Percentiles rank a stretch among this genome's conserved stretches.
Conservation (phyloP, 768 basidiomycete genomes). For the Tulasnella sp. region DNA sequence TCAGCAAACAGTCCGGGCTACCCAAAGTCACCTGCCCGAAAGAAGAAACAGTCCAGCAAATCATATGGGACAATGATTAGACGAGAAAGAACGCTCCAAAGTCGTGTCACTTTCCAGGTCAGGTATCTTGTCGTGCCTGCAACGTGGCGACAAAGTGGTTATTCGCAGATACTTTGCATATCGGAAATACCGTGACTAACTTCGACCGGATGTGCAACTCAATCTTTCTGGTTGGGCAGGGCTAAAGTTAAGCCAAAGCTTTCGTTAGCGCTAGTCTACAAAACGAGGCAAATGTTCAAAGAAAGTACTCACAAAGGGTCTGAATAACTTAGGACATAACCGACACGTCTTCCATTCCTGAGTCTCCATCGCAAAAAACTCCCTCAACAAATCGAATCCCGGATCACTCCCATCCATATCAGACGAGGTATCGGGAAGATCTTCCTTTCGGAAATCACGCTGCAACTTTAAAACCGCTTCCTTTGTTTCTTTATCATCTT, state of each 20-base stretch:
- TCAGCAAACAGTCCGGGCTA: too few species aligned
- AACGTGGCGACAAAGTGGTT: too few species aligned
- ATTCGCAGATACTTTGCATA: too few species aligned
- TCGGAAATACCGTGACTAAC: too few species aligned
- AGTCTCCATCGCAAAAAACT: too few species aligned
- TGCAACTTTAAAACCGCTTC: background rate
- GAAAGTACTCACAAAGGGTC: background rate
- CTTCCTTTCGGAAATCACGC: background rate
- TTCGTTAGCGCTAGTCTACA: background rate
- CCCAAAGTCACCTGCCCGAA: too few species aligned
- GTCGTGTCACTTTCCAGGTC: background rate
- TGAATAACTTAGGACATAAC: background rate
- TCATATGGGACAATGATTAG: background rate
- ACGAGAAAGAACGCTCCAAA: too few species aligned
- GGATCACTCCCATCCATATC: background rate
- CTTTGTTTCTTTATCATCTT: background rate
- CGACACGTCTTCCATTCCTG: too few species aligned
- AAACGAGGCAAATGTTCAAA: background rate
- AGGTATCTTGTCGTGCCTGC: background rate
- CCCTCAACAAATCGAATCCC: too few species aligned
- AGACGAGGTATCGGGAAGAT: background rate
- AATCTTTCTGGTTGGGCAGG: background rate
- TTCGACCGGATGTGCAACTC: background rate
- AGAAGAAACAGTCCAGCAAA: too few species aligned
- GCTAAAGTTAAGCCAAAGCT: background rate